A percentile compares a stretch with the other conserved stretches of the same genome.
These are phyloP conservation scores for Hyphopichia pseudoburtonii DNA, from an alignment of 1,139 yeast genomes.

Conservation along the genomic window DNA sequence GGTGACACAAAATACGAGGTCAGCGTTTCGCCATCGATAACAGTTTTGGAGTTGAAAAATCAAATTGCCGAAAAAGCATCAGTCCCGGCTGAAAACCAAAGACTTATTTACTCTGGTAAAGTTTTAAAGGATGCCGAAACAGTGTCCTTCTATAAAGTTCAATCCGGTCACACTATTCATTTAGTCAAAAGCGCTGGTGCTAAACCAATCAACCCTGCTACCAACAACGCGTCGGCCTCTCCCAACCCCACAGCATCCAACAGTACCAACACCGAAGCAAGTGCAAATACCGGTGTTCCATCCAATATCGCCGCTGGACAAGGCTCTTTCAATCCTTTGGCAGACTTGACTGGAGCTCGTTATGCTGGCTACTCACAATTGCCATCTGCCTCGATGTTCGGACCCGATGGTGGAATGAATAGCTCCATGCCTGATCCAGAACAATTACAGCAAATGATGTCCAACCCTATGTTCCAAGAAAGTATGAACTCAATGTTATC, in stretches of 20 bases:
- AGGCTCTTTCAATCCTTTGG: slow-evolving; percentile 85
- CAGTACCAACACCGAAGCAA: slow-evolving; percentile 10
- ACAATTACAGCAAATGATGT: slow-evolving; percentile 71
- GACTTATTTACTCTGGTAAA: slow-evolving; percentile 91
- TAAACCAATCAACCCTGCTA: slow-evolving; percentile 17
- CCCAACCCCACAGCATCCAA: slow-evolving; percentile 15
- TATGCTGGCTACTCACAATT: slow-evolving; percentile 90
- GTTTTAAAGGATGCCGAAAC: slow-evolving; percentile 84
- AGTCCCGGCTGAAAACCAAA: slow-evolving; percentile 73
- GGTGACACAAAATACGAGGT: slow-evolving; percentile 81
- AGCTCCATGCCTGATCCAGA: slow-evolving; percentile 69
- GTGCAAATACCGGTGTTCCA: slow-evolving; percentile 46
- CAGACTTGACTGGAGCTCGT: slow-evolving; percentile 91
- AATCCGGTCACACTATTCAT: slow-evolving; percentile 85
- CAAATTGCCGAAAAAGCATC: slow-evolving; percentile 59
- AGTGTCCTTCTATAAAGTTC: slow-evolving; percentile 73
- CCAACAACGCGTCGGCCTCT: slow-evolving; percentile 17
- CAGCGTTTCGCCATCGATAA: slow-evolving; percentile 49
- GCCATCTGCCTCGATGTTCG: slow-evolving; percentile 88
- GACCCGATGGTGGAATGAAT: slow-evolving; percentile 92
- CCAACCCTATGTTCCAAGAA: slow-evolving; percentile 77
- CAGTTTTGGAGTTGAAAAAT: slow-evolving; percentile 70
- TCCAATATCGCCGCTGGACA: slow-evolving; percentile 82
- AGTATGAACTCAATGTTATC: slow-evolving; percentile 76
- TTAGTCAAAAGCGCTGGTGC: slow-evolving; percentile 69